Conservation (phyloP, 805 yeast genomes). For the Cyberlindnera amylophila region DNA sequence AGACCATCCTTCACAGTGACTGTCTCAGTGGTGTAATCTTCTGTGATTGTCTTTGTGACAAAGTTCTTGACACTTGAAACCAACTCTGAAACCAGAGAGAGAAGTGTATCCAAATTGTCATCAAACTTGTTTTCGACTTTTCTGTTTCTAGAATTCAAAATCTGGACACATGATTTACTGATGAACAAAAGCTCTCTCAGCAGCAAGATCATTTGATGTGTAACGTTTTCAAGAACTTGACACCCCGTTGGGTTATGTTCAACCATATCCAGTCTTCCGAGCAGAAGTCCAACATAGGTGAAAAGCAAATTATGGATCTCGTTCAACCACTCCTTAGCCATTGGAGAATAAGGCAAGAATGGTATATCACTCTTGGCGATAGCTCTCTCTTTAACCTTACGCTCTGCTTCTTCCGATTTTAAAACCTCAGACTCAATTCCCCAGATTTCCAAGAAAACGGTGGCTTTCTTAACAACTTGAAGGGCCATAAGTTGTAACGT, state of each 20-base stretch:
- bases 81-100: slow-evolving; percentile 59
- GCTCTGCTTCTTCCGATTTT: slow-evolving; percentile 14
- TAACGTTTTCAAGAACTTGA: slow-evolving; percentile 58
- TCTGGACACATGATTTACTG: slow-evolving; percentile 43
- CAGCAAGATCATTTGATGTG: slow-evolving; percentile 64
- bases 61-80: slow-evolving; percentile 61
- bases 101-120: slow-evolving; percentile 50
- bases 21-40: slow-evolving; percentile 22
- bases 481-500: slow-evolving; percentile 59
- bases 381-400: slow-evolving; percentile 5
- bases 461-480: slow-evolving; percentile 63
- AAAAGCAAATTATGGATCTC: slow-evolving; percentile 60
- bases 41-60: slow-evolving; percentile 51
- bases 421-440: slow-evolving; percentile 53
- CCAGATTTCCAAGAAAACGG: slow-evolving; percentile 69
- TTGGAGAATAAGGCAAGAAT: slow-evolving; percentile 51
- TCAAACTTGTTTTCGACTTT: slow-evolving; percentile 26
- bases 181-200: slow-evolving; percentile 61
- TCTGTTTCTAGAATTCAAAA: slow-evolving; percentile 28
- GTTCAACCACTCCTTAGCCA: slow-evolving; percentile 56
- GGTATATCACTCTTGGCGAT: slow-evolving; percentile 30
- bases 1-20: slow-evolving; percentile 21
- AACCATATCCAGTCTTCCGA: slow-evolving; percentile 75
- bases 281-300: slow-evolving; percentile 59
- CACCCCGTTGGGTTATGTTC: slow-evolving; percentile 73